These are phyloP conservation scores for Paracorniculantispora psalliotae DNA, from an alignment of 2,329 filamentous ascomycete species.

Conservation along the genomic window DNA sequence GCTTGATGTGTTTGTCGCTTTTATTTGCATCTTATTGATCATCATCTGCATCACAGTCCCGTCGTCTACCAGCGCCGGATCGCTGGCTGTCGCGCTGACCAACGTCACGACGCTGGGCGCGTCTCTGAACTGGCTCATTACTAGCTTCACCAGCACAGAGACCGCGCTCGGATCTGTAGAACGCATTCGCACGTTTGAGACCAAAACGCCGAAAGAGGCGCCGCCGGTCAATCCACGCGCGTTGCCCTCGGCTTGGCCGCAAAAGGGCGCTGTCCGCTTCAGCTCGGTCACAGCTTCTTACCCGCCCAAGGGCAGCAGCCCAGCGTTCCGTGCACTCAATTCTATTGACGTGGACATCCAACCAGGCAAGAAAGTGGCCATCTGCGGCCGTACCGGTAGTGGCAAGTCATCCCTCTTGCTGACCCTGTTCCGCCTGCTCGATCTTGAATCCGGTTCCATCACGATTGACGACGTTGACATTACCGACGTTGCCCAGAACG, in stretches of 20 bases:
- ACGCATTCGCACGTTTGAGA: constrained; percentile 23
- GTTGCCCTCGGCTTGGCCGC: constrained; percentile 24
- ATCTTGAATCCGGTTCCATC: constrained; percentile 38
- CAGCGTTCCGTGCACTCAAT: constrained; percentile 22
- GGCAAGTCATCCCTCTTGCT: constrained; percentile 34
- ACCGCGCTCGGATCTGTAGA: constrained; percentile 23
- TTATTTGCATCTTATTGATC: constrained; percentile 41
- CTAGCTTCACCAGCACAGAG: constrained; percentile 27
- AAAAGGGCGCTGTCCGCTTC: constrained; percentile 23
- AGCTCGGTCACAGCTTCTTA: constrained; percentile 27
- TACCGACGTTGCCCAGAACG: constrained; percentile 18
- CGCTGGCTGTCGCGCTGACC: constrained; percentile 23
- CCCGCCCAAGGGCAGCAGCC: neutral
- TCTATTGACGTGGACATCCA: constrained; percentile 26
- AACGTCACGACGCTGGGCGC: constrained; percentile 25
- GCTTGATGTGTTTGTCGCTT: constrained; percentile 40
- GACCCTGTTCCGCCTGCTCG: constrained; percentile 42
- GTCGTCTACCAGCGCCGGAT: constrained; percentile 23
- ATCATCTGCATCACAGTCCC: constrained; percentile 35
- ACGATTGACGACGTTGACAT: constrained; percentile 40
- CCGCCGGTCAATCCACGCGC: constrained; percentile 13
- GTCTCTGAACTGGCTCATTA: constrained; percentile 26
- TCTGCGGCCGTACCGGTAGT: constrained; percentile 40
- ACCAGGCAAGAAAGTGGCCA: constrained; percentile 32
- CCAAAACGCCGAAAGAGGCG: constrained; percentile 21